These are phyloP conservation scores for Handroanthus guayacan DNA, from an alignment of 257 asterid genomes.

Conservation along the genomic window DNA sequence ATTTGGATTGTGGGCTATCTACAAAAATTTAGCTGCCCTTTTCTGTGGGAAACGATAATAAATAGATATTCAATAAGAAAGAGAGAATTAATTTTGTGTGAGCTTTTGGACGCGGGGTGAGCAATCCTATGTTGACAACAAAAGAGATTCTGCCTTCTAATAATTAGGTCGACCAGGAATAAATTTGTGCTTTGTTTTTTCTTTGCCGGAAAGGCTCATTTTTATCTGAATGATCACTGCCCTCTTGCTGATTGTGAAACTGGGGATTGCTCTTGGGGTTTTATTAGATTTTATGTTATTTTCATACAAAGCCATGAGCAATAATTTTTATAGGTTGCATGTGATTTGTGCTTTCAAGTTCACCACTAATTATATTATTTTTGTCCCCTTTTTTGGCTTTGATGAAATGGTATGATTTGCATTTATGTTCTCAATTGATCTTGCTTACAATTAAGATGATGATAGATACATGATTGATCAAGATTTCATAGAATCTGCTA, in stretches of 20 bases:
- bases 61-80: background rate
- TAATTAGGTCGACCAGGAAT: slow-evolving; percentile 4
- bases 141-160: slow-evolving; percentile 20
- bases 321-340: background rate
- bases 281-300: background rate
- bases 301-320: background rate
- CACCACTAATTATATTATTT: background rate
- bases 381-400: background rate
- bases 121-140: slow-evolving; percentile 16
- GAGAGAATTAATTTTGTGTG: slow-evolving; percentile 7
- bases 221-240: background rate
- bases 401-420: background rate
- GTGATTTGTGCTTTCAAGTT: background rate
- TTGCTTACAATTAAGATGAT: background rate
- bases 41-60: slow-evolving; percentile 6
- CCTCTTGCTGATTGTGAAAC: slow-evolving; percentile 1
- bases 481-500: background rate
- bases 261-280: slow-evolving; percentile 26
- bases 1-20: slow-evolving; percentile 30
- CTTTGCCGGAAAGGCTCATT: background rate
- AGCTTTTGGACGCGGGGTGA: background rate
- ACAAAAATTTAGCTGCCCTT: slow-evolving; percentile 28
- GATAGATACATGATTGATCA: slow-evolving; percentile 2
- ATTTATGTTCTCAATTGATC: slow-evolving; percentile 3
- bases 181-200: slow-evolving; percentile 11